Conservation (phyloP, 768 basidiomycete species). For the Pleurotus ostreatus region DNA sequence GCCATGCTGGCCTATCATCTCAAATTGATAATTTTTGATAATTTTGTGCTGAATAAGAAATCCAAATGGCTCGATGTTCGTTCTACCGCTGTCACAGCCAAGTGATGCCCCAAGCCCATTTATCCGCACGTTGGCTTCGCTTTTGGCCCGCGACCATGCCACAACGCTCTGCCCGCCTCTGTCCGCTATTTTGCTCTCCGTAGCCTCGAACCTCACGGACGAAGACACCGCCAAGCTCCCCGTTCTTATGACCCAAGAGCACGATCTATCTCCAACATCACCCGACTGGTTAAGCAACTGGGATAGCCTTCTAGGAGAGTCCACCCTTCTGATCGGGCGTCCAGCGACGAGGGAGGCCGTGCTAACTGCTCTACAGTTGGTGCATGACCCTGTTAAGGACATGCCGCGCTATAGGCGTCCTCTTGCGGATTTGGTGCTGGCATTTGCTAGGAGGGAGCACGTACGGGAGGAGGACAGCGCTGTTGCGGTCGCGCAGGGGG, state of each 20-base stretch:
- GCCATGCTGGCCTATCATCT: not conserved
- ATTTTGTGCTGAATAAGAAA: constrained; percentile 24
- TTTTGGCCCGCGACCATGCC: constrained; percentile 61
- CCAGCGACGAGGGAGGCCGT: constrained; percentile 53
- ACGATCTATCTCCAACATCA: constrained; percentile 67
- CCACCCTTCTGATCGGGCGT: constrained; percentile 38
- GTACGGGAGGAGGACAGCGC: constrained; percentile 20
- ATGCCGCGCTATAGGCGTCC: constrained; percentile 60
- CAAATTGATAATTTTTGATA: constrained; percentile 7
- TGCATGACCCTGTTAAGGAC: constrained; percentile 66
- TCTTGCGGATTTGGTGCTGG: constrained; percentile 50
- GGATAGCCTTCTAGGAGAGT: constrained; percentile 50
- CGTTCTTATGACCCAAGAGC: constrained; percentile 58
- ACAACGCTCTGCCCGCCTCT: constrained; percentile 57
- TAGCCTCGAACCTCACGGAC: constrained; percentile 70
- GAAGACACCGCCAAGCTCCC: constrained; percentile 62
- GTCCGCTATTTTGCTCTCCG: constrained; percentile 57
- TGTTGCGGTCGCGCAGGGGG: constrained; percentile 20
- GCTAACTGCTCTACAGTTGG: constrained; percentile 51
- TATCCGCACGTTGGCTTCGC: constrained; percentile 55
- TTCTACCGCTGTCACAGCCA: constrained; percentile 52
- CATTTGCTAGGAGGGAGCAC: constrained; percentile 37
- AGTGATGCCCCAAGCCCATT: constrained; percentile 56
- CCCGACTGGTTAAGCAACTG: constrained; percentile 71
- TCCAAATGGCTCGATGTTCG: constrained; percentile 37